These are phyloP conservation scores for Chalaropsis ovoidea DNA, from an alignment of 2,329 filamentous ascomycete species.

Conservation along the genomic window DNA sequence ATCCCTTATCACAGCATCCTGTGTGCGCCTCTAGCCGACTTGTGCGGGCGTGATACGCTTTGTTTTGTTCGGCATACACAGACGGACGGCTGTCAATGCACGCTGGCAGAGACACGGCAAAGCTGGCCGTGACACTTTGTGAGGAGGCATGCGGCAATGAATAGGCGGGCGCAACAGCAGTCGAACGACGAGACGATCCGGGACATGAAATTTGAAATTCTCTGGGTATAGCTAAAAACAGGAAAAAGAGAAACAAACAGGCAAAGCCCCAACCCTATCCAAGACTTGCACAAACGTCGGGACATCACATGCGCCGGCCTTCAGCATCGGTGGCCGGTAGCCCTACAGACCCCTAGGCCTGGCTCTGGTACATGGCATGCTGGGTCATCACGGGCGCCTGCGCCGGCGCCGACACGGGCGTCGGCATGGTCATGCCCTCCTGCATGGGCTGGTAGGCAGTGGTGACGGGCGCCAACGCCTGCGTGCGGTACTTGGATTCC, in stretches of 20 bases:
- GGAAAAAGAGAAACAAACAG: constrained; percentile 2
- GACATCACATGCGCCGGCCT: not conserved
- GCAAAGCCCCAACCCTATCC: not conserved
- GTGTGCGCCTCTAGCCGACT: not conserved
- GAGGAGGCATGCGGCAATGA: not conserved
- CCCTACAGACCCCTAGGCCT: not conserved
- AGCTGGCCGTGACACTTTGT: not conserved
- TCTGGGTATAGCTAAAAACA: constrained; percentile 13
- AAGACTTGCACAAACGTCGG: not conserved
- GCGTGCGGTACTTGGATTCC: constrained; percentile 36
- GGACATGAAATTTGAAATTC: not conserved
- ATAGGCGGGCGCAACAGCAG: not conserved
- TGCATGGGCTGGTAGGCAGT: constrained; percentile 34
- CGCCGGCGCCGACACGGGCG: not conserved
- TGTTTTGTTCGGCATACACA: not conserved
- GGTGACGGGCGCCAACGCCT: constrained; percentile 29
- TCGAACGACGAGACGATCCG: not conserved
- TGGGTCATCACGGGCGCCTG: not conserved
- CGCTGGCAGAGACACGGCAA: not conserved
- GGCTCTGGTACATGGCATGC: not conserved
- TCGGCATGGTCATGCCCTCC: constrained; percentile 34
- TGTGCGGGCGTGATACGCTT: not conserved
- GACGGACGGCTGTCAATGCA: too few relatives aligned
- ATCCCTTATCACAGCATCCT: not conserved
- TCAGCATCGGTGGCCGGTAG: not conserved